These are phyloP conservation scores for Penicillium silybi DNA, from an alignment of 495 filamentous ascomycete species.

Conservation along the genomic window DNA sequence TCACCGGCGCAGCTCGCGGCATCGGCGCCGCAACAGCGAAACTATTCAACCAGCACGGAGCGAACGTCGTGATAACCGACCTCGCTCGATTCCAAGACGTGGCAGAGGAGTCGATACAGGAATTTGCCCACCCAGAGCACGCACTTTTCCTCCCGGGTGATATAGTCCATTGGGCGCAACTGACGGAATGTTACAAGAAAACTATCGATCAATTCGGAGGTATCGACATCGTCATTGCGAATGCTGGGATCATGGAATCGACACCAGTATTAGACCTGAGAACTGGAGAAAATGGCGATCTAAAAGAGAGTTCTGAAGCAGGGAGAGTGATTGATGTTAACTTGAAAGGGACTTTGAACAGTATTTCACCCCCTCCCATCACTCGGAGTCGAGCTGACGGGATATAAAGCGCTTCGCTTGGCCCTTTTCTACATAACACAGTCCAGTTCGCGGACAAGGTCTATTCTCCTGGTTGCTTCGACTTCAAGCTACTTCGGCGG, in stretches of 20 bases:
- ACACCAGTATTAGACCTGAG: slow-evolving; percentile 13
- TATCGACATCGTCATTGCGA: slow-evolving; percentile 63
- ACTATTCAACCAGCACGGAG: slow-evolving; percentile 22
- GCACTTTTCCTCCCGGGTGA: slow-evolving; percentile 21
- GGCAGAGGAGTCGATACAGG: slow-evolving; percentile 14
- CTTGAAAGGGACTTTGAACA: slow-evolving; percentile 35
- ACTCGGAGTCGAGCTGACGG: no score
- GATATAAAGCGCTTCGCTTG: slow-evolving; percentile 10
- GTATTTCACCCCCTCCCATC: slow-evolving; percentile 5
- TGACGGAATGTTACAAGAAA: slow-evolving; percentile 49
- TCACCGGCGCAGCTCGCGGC: slow-evolving; percentile 38
- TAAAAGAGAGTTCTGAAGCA: slow-evolving; percentile 19
- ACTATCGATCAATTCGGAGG: slow-evolving; percentile 47
- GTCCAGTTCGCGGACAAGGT: neutral
- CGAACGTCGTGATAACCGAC: slow-evolving; percentile 31
- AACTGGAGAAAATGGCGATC: slow-evolving; percentile 13
- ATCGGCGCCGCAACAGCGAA: slow-evolving; percentile 35
- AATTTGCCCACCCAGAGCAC: slow-evolving; percentile 9
- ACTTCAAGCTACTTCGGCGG: slow-evolving; percentile 33
- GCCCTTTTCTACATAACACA: slow-evolving; percentile 18
- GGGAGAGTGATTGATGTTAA: slow-evolving; percentile 31
- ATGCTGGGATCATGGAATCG: slow-evolving; percentile 59
- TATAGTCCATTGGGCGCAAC: slow-evolving; percentile 24
- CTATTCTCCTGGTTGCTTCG: slow-evolving; percentile 24
- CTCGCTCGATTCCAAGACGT: slow-evolving; percentile 6